Conservation (phyloP, 306 rosid genomes). For the Rubus idaeus region DNA sequence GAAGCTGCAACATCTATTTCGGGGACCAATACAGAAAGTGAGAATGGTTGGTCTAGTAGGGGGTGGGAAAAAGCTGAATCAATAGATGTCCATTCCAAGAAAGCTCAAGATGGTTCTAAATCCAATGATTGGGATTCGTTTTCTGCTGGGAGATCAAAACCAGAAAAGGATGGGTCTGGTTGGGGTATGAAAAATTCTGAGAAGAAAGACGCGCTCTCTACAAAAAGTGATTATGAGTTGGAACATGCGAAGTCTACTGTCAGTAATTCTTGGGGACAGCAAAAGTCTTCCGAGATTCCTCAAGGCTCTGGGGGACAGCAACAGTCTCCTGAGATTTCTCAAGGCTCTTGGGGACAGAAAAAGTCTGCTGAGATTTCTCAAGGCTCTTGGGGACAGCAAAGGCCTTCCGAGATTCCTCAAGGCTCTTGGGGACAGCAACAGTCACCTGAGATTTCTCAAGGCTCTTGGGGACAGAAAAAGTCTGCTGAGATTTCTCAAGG, state of each 20-base stretch:
- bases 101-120: slow-evolving; percentile 10
- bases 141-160: background rate
- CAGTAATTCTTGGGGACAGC: background rate
- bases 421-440: background rate
- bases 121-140: slow-evolving; percentile 19
- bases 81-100: slow-evolving; percentile 22
- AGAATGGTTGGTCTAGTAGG: slow-evolving; percentile 18
- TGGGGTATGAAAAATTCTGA: slow-evolving; percentile 21
- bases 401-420: background rate
- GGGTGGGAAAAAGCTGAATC: slow-evolving; percentile 14
- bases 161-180: slow-evolving; percentile 22
- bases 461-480: slow-evolving; percentile 28
- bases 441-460: background rate
- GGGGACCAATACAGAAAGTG: background rate
- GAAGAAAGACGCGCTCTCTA: background rate
- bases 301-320: background rate
- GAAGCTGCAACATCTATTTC: no score
- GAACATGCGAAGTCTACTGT: background rate
- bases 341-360: background rate
- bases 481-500: background rate
- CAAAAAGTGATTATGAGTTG: background rate
- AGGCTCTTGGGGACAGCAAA: background rate
- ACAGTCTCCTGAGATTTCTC: background rate
- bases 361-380: background rate
- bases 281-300: background rate